Base-by-base conservation (phyloP, 805 yeast species). In the Lachancea sp. region DNA sequence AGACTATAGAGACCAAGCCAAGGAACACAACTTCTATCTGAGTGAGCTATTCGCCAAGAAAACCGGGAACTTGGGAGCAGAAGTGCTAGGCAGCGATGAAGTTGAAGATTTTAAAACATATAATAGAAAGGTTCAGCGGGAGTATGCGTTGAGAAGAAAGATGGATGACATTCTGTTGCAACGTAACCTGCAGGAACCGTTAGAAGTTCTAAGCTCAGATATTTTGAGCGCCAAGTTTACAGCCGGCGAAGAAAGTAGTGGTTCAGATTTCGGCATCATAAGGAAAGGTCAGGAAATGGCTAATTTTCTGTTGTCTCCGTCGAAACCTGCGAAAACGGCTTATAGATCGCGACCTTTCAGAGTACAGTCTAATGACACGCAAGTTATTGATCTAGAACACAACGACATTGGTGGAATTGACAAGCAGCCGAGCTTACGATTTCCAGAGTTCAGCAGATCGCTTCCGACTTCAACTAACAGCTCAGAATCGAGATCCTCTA, bases 81-180 rank as follows among this genome's bases (percentile, higher is more conserved):
- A 46, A n/a, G 18, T 40, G n/a, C 7, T 16, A 15, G 15, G 17
- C 2, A 20, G 12, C 2, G 27, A 26, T 40, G 49, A 16, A 33
- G n/a, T 8, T 19, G 42, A 29, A 30, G 73, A 69, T 48, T 69
- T 69, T 43, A 58, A 55, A 9, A 45, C 46, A 4, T 69, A 68
- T 47, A 67, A 69, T 39, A 38, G 48, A n/a, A 59, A 60, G 52
- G 62, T 68, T 1, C 58, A 58, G 33, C 48, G 55, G 40, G 73
- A 69, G 38, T 59, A 59, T 10, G 50, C 53, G 26, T 40, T 67
- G 13, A 62, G 67, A 44, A 52, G 49, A 2, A 62, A 59, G 46
- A 12, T 60, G 38, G 59, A 58, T 26, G 35, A 38, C 11, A 12
- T 58, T 2, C 38, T 60, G 11, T 45, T 49, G 13, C 46, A 49